phyloP scores from a whole-genome alignment of 768 basidiomycete species.

The Lactarius trivialis region DNA sequence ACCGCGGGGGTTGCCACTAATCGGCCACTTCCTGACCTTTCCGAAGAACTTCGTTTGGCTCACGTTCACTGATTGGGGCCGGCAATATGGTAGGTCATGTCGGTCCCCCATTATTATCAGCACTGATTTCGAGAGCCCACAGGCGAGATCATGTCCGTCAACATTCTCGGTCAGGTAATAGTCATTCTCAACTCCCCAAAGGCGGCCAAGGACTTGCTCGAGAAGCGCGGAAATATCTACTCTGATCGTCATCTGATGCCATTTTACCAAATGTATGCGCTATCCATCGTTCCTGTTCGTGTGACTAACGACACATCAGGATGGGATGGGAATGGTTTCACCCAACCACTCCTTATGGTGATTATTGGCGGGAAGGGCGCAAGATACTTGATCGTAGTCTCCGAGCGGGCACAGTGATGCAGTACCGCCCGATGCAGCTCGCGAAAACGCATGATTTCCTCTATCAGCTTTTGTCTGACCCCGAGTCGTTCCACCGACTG shows the following conservation, averaged over 20 bases:
- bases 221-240: conserved; percentile 41
- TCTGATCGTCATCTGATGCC: conserved; percentile 32
- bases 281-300: neutral
- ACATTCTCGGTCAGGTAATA: conserved; percentile 37
- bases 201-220: conserved; percentile 40
- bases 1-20: conserved; percentile 5
- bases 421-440: conserved; percentile 15
- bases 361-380: conserved; percentile 7
- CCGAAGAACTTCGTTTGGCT: conserved; percentile 10
- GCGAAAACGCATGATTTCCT: conserved; percentile 5
- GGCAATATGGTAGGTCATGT: conserved; percentile 2
- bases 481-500: neutral
- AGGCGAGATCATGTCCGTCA: conserved; percentile 39
- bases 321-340: conserved; percentile 15
- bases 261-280: conserved; percentile 8
- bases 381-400: conserved; percentile 10
- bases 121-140: neutral
- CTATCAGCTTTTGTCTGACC: neutral
- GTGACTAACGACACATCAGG: neutral
- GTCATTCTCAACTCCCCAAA: conserved; percentile 43
- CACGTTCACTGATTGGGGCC: conserved; percentile 9
- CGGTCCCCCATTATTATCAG: no score
- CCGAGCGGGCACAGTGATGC: neutral
- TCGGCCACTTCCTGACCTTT: conserved; percentile 4
- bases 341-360: conserved; percentile 5